A percentile compares a stretch with the other conserved stretches of the same genome.
phyloP scores from a whole-genome alignment of 345 rosid species.

The Hibiscus mutabilis region DNA sequence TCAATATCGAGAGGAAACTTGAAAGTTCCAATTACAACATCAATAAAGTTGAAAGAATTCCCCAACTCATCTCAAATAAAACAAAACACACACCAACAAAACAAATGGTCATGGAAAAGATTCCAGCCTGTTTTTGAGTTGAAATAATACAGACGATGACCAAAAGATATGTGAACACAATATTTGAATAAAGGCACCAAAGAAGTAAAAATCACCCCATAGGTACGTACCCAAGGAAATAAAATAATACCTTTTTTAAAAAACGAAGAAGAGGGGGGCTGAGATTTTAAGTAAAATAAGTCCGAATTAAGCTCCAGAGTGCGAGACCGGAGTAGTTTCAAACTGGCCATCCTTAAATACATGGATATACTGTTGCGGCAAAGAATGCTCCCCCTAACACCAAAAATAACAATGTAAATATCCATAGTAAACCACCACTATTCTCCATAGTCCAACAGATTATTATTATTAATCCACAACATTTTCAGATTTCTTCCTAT shows the following conservation, averaged over 20 bases:
- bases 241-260: conserved; percentile 8
- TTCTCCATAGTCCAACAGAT: not conserved
- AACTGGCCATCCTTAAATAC: conserved; percentile 58
- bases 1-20: not conserved
- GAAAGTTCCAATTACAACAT: conserved; percentile 17
- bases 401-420: conserved; percentile 4
- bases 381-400: conserved; percentile 74
- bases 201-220: conserved; percentile 18
- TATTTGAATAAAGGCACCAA: conserved; percentile 3
- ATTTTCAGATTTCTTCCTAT: not conserved
- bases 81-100: not conserved
- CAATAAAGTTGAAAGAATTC: conserved; percentile 8
- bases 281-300: conserved; percentile 4
- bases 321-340: conserved; percentile 83
- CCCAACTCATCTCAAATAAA: conserved; percentile 3
- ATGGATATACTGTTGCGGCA: conserved; percentile 85
- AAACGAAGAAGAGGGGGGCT: not conserved
- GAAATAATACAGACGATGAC: conserved; percentile 8
- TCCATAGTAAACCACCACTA: not conserved
- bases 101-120: conserved; percentile 1
- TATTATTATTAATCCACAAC: not conserved
- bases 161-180: not conserved
- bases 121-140: not conserved
- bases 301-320: conserved; percentile 75
- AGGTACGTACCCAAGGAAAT: conserved; percentile 16